Conservation (phyloP, 208 protist species). For the Trypanosoma brucei region DNA sequence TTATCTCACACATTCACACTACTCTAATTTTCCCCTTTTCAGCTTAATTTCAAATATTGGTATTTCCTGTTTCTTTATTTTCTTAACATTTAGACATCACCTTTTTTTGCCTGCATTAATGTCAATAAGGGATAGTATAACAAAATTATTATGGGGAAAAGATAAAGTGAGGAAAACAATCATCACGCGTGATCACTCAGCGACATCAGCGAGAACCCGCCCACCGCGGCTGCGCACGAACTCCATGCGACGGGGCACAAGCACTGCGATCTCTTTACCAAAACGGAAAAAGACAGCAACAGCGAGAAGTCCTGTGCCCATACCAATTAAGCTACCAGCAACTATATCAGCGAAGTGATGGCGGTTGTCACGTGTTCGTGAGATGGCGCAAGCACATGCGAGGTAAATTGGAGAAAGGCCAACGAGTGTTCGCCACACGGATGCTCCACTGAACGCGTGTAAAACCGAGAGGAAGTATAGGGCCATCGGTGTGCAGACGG, state of each 20-base stretch:
- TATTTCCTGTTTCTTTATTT: no score
- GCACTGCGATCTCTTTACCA: neutral
- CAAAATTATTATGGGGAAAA: no score
- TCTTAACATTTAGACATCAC: no score
- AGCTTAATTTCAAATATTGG: no score
- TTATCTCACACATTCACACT: no score
- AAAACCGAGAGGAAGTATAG: conserved; percentile 31
- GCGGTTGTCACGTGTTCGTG: conserved; percentile 36
- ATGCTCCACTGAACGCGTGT: conserved; percentile 1
- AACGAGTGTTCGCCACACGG: conserved; percentile 1
- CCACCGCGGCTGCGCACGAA: neutral
- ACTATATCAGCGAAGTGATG: conserved; percentile 50
- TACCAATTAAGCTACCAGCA: conserved; percentile 27
- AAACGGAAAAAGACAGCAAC: conserved; percentile 19
- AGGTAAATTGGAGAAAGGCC: conserved; percentile 21
- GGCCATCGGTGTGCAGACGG: conserved; percentile 29
- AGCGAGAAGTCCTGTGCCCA: conserved; percentile 30
- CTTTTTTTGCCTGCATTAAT: no score
- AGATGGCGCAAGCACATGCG: conserved; percentile 24
- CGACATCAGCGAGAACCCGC: neutral
- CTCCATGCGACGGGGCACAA: conserved; percentile 9
- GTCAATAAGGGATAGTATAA: no score
- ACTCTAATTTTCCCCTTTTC: no score
- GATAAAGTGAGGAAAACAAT: no score
- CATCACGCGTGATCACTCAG: no score